Evolutionary conservation across 768 basidiomycete species (phyloP).

Genomic region (Gyrodon lividus): DNA sequence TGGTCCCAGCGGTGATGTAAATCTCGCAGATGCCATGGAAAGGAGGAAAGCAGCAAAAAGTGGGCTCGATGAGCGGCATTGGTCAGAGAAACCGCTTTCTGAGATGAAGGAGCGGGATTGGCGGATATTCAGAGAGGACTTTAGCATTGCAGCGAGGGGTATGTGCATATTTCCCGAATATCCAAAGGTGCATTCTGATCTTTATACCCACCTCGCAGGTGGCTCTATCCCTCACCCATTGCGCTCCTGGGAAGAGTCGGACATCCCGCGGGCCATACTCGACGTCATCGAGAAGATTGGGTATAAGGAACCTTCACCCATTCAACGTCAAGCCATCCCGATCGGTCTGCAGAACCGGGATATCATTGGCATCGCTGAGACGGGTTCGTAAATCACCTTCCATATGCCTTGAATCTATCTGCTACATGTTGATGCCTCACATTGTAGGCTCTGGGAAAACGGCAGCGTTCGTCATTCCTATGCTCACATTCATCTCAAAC

Average conservation of each 20-base stretch:
- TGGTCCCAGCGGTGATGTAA: constrained; percentile 42
- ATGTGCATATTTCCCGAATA: constrained; percentile 5
- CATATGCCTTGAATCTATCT: background rate
- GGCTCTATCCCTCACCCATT: constrained; percentile 93
- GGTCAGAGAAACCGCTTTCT: constrained; percentile 88
- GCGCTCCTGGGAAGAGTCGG: constrained; percentile 88
- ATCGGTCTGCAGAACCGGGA: constrained; percentile 96
- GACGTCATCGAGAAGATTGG: constrained; percentile 88
- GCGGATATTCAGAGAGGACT: constrained; percentile 99
- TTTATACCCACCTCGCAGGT: constrained; percentile 44
- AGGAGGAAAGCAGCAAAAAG: constrained; percentile 75
- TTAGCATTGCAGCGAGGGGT: constrained; percentile 93
- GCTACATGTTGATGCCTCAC: constrained; percentile 3
- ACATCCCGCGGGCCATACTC: constrained; percentile 74
- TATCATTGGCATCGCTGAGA: constrained; percentile 98
- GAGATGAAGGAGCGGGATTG: constrained; percentile 98
- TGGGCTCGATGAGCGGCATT: constrained; percentile 92
- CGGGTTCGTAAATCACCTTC: constrained; percentile 52
- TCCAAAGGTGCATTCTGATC: background rate
- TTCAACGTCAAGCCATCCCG: constrained; percentile 98
- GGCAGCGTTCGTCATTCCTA: constrained; percentile 97
- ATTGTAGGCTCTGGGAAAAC: constrained; percentile 93
- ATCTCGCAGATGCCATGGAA: constrained; percentile 81
- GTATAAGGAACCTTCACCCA: constrained; percentile 95
- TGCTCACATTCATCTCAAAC: constrained; percentile 90